Conservation (phyloP, 148 eudicot genomes). For the Camellia granthamiana region DNA sequence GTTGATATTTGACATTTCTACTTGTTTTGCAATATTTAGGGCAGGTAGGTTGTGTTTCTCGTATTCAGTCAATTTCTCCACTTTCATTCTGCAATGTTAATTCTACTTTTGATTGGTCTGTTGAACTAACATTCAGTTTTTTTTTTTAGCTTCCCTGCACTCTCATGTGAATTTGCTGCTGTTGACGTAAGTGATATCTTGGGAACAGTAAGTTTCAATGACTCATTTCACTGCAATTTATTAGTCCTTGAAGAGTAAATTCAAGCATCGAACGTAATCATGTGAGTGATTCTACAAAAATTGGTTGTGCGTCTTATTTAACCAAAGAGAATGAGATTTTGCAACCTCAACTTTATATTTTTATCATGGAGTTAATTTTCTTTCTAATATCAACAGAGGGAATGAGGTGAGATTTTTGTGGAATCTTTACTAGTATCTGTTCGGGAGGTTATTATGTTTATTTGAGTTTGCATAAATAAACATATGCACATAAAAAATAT, state of each 20-base stretch:
- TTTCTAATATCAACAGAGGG: background rate
- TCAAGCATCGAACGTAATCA: background rate
- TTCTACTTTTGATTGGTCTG: background rate
- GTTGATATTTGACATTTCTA: background rate
- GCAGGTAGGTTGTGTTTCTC: background rate
- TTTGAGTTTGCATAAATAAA: background rate
- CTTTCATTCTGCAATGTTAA: background rate
- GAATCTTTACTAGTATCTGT: background rate
- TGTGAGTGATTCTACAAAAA: background rate
- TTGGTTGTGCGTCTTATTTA: background rate
- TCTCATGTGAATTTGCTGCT: constrained; percentile 98
- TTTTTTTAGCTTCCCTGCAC: constrained; percentile 69
- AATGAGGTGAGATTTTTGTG: background rate
- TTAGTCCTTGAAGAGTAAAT: constrained; percentile 7
- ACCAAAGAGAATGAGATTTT: background rate
- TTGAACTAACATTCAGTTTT: constrained; percentile 14
- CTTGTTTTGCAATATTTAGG: background rate
- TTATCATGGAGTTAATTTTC: background rate
- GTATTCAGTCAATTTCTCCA: background rate
- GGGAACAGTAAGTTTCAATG: constrained; percentile 79
- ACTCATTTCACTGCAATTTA: constrained; percentile 17
- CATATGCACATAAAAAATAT: background rate
- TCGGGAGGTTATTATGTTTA: background rate
- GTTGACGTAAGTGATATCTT: constrained; percentile 92
- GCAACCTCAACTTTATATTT: background rate